A percentile compares a stretch with the other conserved stretches of the same genome.
Conservation (phyloP, 345 rosid genomes). For the Citrus sp. region DNA sequence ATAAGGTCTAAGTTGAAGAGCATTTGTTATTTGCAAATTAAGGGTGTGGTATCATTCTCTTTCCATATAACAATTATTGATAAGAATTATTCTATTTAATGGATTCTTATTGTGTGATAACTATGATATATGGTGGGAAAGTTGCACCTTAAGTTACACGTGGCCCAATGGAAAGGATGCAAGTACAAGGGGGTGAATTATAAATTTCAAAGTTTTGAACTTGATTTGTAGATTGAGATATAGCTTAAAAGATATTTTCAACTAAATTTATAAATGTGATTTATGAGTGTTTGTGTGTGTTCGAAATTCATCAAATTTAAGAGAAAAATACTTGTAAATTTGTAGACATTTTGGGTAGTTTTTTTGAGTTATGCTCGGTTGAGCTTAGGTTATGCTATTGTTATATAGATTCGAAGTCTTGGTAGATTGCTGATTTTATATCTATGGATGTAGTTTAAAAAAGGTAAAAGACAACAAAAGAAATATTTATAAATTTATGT, state of each 20-base stretch:
- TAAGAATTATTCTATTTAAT: background rate
- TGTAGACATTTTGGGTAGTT: too few species aligned
- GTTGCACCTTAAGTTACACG: background rate
- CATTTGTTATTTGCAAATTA: background rate
- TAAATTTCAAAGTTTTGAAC: background rate
- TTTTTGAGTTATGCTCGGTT: too few species aligned
- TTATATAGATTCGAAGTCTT: too few species aligned
- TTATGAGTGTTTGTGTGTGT: background rate
- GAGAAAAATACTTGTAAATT: too few species aligned
- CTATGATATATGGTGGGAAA: background rate
- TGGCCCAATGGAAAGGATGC: background rate
- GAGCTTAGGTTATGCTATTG: too few species aligned
- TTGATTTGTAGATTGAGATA: background rate
- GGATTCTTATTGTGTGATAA: background rate
- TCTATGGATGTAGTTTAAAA: too few species aligned
- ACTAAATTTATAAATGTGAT: background rate
- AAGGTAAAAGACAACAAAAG: too few species aligned
- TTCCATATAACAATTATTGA: background rate
- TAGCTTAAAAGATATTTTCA: background rate
- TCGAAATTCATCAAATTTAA: too few species aligned
- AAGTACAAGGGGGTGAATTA: background rate
- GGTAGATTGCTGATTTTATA: too few species aligned
- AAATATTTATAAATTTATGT: fast-evolving
- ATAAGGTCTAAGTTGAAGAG: background rate
- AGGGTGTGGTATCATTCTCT: background rate